Evolutionary conservation across 306 rosid species (phyloP).

Genomic region (Casuarina cunninghamiana): DNA sequence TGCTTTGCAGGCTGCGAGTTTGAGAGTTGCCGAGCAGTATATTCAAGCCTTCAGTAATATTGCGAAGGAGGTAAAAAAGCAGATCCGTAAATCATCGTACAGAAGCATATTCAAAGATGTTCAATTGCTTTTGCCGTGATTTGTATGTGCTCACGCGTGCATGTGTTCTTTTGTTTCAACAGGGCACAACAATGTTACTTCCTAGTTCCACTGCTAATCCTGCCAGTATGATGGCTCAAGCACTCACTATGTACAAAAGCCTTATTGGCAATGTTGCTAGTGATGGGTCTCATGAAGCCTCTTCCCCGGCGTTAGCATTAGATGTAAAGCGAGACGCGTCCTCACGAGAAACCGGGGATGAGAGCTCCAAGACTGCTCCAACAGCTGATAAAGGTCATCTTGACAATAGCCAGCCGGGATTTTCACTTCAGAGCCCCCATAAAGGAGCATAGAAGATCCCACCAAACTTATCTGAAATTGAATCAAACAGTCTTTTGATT

Average conservation of each 20-base stretch:
- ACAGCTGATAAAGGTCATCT: constrained; percentile 14
- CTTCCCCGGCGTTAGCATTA: constrained; percentile 30
- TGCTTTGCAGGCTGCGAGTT: constrained; percentile 84
- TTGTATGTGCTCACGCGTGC: too few species aligned
- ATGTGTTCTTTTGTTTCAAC: constrained; percentile 19
- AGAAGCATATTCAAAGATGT: constrained; percentile 7
- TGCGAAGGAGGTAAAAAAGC: constrained; percentile 79
- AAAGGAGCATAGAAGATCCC: constrained; percentile 38
- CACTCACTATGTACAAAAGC: constrained; percentile 84
- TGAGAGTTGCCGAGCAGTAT: constrained; percentile 92
- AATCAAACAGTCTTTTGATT: constrained; percentile 12
- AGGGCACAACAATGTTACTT: constrained; percentile 95
- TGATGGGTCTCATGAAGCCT: constrained; percentile 29
- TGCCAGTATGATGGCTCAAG: constrained; percentile 92
- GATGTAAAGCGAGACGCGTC: constrained; percentile 30
- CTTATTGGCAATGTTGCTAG: constrained; percentile 53
- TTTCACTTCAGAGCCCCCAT: constrained; percentile 68
- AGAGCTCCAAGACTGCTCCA: constrained; percentile 20
- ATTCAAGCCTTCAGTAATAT: constrained; percentile 81
- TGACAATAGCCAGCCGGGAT: constrained; percentile 31
- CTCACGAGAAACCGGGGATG: constrained; percentile 33
- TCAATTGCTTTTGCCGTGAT: background rate
- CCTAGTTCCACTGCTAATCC: constrained; percentile 89
- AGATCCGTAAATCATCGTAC: background rate
- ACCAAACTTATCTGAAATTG: constrained; percentile 4